These are phyloP conservation scores for Scopulariopsis brevicaulis DNA, from an alignment of 2,329 filamentous ascomycete species.

Conservation along the genomic window DNA sequence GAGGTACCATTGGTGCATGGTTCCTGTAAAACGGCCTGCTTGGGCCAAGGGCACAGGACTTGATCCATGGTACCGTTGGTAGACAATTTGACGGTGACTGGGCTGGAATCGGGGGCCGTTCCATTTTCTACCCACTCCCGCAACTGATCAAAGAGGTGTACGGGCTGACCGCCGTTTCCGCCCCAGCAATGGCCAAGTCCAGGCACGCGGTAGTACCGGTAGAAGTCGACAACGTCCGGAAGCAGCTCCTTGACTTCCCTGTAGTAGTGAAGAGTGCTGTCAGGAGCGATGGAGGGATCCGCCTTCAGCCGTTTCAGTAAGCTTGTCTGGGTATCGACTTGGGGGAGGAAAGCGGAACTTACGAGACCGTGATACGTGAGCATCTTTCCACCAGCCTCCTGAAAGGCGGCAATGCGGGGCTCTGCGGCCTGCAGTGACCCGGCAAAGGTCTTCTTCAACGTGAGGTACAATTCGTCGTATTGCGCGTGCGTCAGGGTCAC, in stretches of 20 bases:
- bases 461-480: constrained; percentile 1
- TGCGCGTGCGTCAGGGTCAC: constrained; percentile 1
- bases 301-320: neutral
- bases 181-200: neutral
- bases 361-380: constrained; percentile 26
- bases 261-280: neutral
- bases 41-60: neutral
- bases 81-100: neutral
- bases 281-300: constrained; percentile 3
- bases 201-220: neutral
- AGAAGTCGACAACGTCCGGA: neutral
- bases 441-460: neutral
- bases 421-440: constrained; percentile 13
- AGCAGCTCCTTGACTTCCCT: neutral
- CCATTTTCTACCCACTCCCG: constrained; percentile 10
- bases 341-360: neutral
- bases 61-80: neutral
- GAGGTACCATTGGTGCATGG: neutral
- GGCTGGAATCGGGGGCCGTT: constrained; percentile 5
- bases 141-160: constrained; percentile 5
- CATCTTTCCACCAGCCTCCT: constrained; percentile 23
- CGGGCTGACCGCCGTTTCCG: constrained; percentile 6
- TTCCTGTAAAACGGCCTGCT: neutral
- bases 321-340: neutral
- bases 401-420: constrained; percentile 15